These are phyloP conservation scores for Sisymbrium irio DNA, from an alignment of 345 rosid species.

Conservation along the genomic window DNA sequence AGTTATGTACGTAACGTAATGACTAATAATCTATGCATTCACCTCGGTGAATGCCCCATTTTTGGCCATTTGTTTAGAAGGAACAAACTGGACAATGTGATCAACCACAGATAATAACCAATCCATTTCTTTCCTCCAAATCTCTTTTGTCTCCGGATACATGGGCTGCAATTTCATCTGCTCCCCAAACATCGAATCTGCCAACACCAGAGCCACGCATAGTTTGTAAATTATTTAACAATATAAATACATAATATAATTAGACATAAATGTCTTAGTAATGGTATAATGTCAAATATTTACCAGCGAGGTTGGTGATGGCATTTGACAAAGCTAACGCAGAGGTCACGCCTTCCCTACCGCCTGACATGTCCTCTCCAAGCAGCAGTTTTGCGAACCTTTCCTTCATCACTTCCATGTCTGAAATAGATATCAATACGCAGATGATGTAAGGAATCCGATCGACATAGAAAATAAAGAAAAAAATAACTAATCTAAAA, in stretches of 20 bases:
- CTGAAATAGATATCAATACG: constrained; percentile 32
- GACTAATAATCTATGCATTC: not conserved
- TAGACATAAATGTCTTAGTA: not conserved
- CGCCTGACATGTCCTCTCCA: constrained; percentile 83
- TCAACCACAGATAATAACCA: constrained; percentile 68
- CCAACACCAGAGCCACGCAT: constrained; percentile 11
- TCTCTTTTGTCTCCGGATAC: constrained; percentile 52
- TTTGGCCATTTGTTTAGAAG: constrained; percentile 57
- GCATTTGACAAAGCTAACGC: constrained; percentile 73
- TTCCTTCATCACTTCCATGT: constrained; percentile 59
- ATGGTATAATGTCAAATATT: not conserved
- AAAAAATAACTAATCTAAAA: not conserved
- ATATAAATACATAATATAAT: not conserved
- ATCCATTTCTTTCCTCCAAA: constrained; percentile 65
- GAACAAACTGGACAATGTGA: constrained; percentile 66
- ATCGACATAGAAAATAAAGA: not conserved
- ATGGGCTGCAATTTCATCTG: constrained; percentile 55
- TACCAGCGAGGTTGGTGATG: constrained; percentile 46
- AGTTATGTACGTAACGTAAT: not conserved
- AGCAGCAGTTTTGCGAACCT: constrained; percentile 55
- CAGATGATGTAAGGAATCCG: not conserved
- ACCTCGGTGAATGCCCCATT: constrained; percentile 75
- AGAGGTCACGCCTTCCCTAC: constrained; percentile 67
- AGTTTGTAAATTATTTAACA: not conserved
- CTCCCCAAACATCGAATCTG: constrained; percentile 48